Percentiles rank a stretch among this genome's conserved stretches.
These are phyloP conservation scores for Biscutella auriculata DNA, from an alignment of 441 rosid species.

Conservation along the genomic window DNA sequence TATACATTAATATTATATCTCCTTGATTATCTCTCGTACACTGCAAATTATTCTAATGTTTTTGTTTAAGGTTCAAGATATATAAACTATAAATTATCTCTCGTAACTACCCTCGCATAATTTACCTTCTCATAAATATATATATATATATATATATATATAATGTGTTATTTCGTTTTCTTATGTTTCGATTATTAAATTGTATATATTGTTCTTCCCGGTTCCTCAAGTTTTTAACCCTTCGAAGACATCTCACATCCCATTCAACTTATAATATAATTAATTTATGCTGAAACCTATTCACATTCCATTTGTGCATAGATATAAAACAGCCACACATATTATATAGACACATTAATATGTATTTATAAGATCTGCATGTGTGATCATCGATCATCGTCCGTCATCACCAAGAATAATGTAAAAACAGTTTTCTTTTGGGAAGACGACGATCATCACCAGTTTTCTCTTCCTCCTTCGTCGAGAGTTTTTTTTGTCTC, in stretches of 20 bases:
- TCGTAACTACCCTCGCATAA: too few species aligned
- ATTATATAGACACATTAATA: neutral
- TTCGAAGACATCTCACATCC: constrained; percentile 12
- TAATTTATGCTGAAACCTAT: neutral
- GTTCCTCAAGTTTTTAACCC: constrained; percentile 7
- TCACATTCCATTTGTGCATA: neutral
- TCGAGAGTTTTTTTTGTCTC: neutral
- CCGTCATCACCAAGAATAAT: neutral
- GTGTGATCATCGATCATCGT: constrained; percentile 1
- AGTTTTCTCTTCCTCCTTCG: neutral
- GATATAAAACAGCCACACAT: neutral
- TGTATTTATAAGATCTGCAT: neutral
- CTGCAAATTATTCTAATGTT: neutral
- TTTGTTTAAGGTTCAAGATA: constrained; percentile 9
- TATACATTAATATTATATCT: neutral
- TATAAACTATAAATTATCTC: too few species aligned
- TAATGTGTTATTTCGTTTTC: neutral
- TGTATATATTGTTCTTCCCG: neutral
- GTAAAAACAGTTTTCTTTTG: neutral
- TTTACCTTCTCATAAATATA: neutral
- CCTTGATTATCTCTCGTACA: neutral
- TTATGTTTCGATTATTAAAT: neutral
- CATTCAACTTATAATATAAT: neutral
- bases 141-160: neutral
- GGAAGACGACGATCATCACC: constrained; percentile 6